Conservation (phyloP, 805 yeast genomes). For the Cyberlindnera americana region DNA sequence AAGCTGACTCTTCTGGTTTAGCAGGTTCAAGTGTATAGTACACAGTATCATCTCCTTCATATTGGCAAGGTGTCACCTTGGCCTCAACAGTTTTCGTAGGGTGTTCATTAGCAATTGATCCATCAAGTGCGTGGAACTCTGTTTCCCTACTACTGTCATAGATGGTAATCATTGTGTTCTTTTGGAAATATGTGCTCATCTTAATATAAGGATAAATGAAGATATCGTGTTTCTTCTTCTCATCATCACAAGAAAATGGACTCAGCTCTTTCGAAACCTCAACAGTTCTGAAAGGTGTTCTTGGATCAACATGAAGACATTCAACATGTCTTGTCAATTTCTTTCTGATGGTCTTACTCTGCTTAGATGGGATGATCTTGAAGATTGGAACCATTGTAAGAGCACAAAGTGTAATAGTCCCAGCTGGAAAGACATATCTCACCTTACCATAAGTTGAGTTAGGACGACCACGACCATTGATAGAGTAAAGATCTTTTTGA, state of each 20-base stretch:
- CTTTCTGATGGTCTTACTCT: neutral
- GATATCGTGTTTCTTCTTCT: neutral
- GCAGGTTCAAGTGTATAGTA: neutral
- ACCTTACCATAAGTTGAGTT: constrained; percentile 32
- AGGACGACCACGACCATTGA: constrained; percentile 89
- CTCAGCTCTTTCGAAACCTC: neutral
- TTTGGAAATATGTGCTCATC: neutral
- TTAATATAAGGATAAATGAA: neutral
- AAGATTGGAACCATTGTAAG: constrained; percentile 12
- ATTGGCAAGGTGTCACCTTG: neutral
- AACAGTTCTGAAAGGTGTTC: constrained; percentile 4
- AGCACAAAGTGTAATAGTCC: constrained; percentile 7
- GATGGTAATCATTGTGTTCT: neutral
- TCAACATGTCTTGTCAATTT: constrained; percentile 1
- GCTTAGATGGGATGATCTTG: neutral
- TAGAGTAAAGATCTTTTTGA: constrained; percentile 75
- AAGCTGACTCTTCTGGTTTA: neutral
- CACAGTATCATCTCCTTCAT: neutral
- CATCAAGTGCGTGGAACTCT: neutral
- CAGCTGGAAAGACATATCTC: constrained; percentile 16
- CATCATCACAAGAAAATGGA: neutral
- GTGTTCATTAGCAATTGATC: neutral
- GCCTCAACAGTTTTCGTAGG: neutral
- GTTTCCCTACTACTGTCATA: neutral
- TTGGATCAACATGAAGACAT: constrained; percentile 19